phyloP scores from a whole-genome alignment of 1,284 basidiomycete genomes.

The Ustilago sp. region DNA sequence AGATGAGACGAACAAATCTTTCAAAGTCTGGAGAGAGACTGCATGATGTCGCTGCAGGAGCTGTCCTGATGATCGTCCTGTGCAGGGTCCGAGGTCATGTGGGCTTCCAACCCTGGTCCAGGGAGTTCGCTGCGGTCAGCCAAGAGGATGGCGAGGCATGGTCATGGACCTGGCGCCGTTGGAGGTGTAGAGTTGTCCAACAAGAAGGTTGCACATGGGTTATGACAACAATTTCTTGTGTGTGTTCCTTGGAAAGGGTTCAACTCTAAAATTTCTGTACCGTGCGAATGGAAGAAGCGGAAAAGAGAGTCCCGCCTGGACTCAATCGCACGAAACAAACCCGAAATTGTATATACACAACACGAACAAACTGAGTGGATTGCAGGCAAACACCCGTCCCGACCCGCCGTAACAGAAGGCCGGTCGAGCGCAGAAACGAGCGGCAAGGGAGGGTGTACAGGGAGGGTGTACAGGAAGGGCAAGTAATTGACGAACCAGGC shows the following conservation, averaged over 20 bases:
- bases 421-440: too few species aligned
- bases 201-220: background rate
- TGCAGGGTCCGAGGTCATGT: background rate
- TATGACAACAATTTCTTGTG: background rate
- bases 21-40: too few species aligned
- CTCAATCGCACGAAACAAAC: too few species aligned
- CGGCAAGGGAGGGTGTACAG: too few species aligned
- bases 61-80: background rate
- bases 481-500: too few species aligned
- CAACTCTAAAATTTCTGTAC: slow-evolving; percentile 9
- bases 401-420: too few species aligned
- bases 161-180: background rate
- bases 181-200: background rate
- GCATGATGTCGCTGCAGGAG: background rate
- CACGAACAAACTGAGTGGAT: too few species aligned
- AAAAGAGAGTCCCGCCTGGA: background rate
- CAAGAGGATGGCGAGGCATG: background rate
- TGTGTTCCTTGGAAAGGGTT: slow-evolving; percentile 6
- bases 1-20: background rate
- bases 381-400: too few species aligned
- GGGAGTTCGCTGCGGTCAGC: background rate
- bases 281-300: slow-evolving; percentile 43
- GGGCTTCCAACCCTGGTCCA: background rate
- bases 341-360: too few species aligned
- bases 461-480: too few species aligned